Conservation (phyloP, 2,329 filamentous ascomycete genomes). For the Epicoccum sorghinum region DNA sequence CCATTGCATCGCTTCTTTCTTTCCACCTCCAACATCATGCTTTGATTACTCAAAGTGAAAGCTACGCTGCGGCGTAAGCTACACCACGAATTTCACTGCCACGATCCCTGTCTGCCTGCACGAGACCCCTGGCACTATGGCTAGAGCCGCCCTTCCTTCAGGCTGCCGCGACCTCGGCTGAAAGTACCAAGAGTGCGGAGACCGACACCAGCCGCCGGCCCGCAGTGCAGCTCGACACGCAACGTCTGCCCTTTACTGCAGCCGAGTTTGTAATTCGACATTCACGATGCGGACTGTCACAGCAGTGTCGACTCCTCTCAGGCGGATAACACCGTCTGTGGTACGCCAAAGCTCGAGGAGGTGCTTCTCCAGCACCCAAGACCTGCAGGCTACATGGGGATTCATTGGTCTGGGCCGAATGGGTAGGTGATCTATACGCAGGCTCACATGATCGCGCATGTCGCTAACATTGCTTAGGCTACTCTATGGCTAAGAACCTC, state of each 20-base stretch:
- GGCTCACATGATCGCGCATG: constrained; percentile 29
- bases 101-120: neutral
- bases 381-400: constrained; percentile 54
- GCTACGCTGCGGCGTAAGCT: constrained; percentile 12
- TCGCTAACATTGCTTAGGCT: constrained; percentile 56
- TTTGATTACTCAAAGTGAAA: constrained; percentile 3
- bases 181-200: constrained; percentile 37
- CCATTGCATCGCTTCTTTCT: neutral
- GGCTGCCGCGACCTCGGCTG: constrained; percentile 42
- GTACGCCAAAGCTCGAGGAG: constrained; percentile 39
- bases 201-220: constrained; percentile 36
- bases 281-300: constrained; percentile 38
- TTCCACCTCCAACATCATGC: constrained; percentile 13
- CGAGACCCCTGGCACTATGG: neutral
- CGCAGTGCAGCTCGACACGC: constrained; percentile 25
- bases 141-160: constrained; percentile 10
- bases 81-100: neutral
- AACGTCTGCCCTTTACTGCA: constrained; percentile 17
- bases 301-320: constrained; percentile 37
- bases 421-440: constrained; percentile 46
- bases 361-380: constrained; percentile 52
- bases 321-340: constrained; percentile 25
- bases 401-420: constrained; percentile 59
- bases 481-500: constrained; percentile 75
- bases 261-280: constrained; percentile 21